Evolutionary conservation across 192 early-diverging fungal species (phyloP), one percentile per base, ranked within the genome.

Genomic region (Spinellus fusiger): DNA sequence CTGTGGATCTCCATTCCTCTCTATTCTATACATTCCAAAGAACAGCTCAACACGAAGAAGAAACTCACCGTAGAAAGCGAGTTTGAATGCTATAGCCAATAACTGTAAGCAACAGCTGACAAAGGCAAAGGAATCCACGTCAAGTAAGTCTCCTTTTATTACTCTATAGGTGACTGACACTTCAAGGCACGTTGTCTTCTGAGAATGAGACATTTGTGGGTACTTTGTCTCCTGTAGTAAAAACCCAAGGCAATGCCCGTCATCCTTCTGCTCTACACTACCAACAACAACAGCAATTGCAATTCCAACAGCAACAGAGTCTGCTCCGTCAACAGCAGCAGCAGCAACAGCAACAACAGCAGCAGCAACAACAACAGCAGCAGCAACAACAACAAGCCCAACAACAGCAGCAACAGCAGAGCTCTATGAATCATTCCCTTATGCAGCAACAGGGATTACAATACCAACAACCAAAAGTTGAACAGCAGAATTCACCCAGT

Each of bases 191-290:
- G 20, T 40, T 46, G 55, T 23, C 25, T 26, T 51, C 49, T 51
- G 32, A 46, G 5, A 18, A 15, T 40, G 35, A 38, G 25, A 20
- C 8, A 40, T 26, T n/a, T 27, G 13, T 20, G 35, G 26, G 31
- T 34, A 15, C 32, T 16, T 5, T 49, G 32, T 54, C 61, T 13
- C 61, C 61, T 10, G 49, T 63, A 31, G 61, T 63, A 46, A 63
- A 37, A 32, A 63, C 61, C 5, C 61, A 63, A 25, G 27, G 49
- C 49, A 51, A 23, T 51, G 12, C 49, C 22, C 12, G 22, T 23
- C n/a, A 12, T 25, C 20, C 13, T 10, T 18, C 40, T 44, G 18
- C 20, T 23, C 49, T 23, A 51, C 26, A 23, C 12, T 25, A 27
- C 12, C 49, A 31, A 54, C 38, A 2, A 13, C 44, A 27, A 22